Conservation (phyloP, 345 rosid species). For the Hibiscus trionum region DNA sequence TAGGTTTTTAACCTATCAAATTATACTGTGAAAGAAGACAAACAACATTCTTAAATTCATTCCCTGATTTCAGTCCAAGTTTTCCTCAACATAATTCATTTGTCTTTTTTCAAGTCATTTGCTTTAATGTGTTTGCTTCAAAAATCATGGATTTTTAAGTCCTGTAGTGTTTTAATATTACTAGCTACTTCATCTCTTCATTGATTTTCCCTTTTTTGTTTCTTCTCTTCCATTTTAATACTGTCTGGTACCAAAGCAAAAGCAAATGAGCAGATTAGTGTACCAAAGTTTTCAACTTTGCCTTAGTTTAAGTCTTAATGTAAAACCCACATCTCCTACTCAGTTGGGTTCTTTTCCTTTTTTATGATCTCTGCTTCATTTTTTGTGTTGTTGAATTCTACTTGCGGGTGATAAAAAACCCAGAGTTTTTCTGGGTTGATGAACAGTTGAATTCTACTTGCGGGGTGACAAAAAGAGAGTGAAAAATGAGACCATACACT, state of each 20-base stretch:
- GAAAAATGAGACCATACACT: neutral
- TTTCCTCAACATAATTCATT: neutral
- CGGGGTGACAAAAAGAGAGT: conserved; percentile 4
- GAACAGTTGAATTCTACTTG: conserved; percentile 16
- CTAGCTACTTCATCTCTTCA: conserved; percentile 12
- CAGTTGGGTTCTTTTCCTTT: no score
- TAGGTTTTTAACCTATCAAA: neutral
- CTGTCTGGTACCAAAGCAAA: neutral
- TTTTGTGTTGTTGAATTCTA: no score
- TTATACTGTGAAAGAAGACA: no score
- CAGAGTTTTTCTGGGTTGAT: conserved; percentile 14
- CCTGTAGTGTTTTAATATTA: neutral
- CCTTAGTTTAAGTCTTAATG: conserved; percentile 1
- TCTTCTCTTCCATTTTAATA: neutral
- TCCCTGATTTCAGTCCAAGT: neutral
- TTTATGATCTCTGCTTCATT: no score
- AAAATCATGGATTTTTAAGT: conserved; percentile 36
- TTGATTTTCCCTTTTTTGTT: conserved; percentile 4
- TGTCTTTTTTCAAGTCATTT: conserved; percentile 21
- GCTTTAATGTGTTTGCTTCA: conserved; percentile 40
- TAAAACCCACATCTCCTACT: conserved; percentile 8
- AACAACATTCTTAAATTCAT: no score
- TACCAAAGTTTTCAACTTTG: conserved; percentile 11
- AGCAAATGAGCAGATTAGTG: conserved; percentile 13
- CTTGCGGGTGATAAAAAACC: no score